These are phyloP conservation scores for Selaginella tamariscina DNA, from an alignment of 75 land plant species.

Conservation along the genomic window DNA sequence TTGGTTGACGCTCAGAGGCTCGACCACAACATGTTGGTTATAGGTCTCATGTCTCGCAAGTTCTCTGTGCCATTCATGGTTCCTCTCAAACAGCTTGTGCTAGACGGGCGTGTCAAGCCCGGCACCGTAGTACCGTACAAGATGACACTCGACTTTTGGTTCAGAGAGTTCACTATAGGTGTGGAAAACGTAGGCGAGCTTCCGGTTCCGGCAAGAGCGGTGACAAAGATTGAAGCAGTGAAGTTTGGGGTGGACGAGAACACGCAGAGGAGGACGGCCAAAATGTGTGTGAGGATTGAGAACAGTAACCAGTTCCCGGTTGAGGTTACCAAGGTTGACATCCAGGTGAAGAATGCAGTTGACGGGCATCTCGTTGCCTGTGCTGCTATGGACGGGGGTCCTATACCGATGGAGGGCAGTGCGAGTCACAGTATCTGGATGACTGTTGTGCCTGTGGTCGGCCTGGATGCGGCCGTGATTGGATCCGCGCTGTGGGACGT, in stretches of 20 bases:
- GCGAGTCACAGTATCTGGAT: background rate
- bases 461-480: background rate
- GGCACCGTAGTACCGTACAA: background rate
- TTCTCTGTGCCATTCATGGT: background rate
- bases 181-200: background rate
- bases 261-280: background rate
- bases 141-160: background rate
- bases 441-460: background rate
- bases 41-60: background rate
- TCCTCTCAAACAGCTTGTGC: background rate
- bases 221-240: background rate
- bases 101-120: background rate
- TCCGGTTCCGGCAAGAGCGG: background rate
- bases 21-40: background rate
- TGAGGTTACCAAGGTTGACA: background rate
- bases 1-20: background rate
- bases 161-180: background rate
- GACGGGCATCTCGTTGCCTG: too few species aligned
- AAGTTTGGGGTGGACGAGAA: background rate
- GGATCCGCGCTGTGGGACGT: background rate
- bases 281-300: background rate
- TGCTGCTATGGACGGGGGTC: background rate
- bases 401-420: background rate
- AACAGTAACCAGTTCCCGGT: background rate
- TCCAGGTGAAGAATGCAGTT: background rate